Evolutionary conservation across 2,329 filamentous ascomycete species (phyloP), one percentile per base, ranked within the genome.

Genomic region (Exophiala calicioides): DNA sequence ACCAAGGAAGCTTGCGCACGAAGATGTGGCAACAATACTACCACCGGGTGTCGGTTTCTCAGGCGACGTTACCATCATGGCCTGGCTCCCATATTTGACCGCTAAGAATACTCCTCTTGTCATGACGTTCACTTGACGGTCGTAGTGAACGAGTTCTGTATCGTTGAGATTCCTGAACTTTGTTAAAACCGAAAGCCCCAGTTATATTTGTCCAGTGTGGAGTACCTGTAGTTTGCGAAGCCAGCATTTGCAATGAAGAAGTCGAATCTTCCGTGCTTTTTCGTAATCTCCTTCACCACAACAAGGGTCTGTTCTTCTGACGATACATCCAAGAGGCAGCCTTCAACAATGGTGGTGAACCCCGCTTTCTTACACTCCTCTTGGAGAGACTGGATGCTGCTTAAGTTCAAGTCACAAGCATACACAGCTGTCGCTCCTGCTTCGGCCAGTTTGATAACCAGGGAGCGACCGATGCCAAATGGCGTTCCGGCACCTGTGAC

Each of bases 401-500:
- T 34, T 1, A 34, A 12, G 24, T 51, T 42, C 31, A 51, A 31
- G 21, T 51, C 48, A 32, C 43, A 47, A 10, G 44, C 48, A 21
- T 51, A 51, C 4, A 51, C 31, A 23, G 43, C 44, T 12, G 19
- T 29, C 3, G 48, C 48, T 10, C 48, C 48, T 1, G 48, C 48
- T 10, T 23, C 24, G 12, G 59, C 60, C 5, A 60, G 43, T 0
- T 40, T 47, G 7, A 60, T 34, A 0, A 60, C 58, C 6, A 58
- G 35, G 3, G 60, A 61, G 12, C 61, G 36, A 1, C 60, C 60
- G 21, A 63, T 63, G 2, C 61, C 59, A 16, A 54, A 47, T 1
- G 60, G 53, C 1, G 61, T 62, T 1, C 61, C 61, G 1, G 60
- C 61, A n/a, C 61, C 61, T 0, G 61, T 62, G 15, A 61, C 54